Conservation (phyloP, 1,284 basidiomycete species). For the Lentinus polychrous region DNA sequence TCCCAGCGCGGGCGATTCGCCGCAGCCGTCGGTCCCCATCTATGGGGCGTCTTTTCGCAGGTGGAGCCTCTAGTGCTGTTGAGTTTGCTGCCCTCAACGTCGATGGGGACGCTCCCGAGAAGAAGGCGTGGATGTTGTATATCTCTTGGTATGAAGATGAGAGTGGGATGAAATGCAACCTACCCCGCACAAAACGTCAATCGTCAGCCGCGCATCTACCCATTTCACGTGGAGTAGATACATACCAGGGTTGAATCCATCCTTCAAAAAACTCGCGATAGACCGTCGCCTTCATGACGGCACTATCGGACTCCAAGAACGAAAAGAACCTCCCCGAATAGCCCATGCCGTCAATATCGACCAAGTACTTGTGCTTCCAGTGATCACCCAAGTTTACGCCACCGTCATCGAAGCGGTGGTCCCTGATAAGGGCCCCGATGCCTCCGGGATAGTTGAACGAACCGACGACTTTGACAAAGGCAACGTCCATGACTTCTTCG, state of each 20-base stretch:
- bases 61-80: constrained; percentile 24
- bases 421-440: constrained; percentile 56
- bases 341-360: constrained; percentile 93
- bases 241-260: constrained; percentile 80
- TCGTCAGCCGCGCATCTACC: neutral
- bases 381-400: constrained; percentile 78
- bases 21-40: constrained; percentile 72
- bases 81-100: constrained; percentile 52
- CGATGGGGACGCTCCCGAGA: constrained; percentile 71
- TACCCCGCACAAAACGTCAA: constrained; percentile 23
- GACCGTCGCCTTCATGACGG: constrained; percentile 82
- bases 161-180: constrained; percentile 91
- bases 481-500: constrained; percentile 80
- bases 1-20: constrained; percentile 81
- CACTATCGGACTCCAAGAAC: constrained; percentile 82
- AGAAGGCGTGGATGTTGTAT: constrained; percentile 88
- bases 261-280: constrained; percentile 87
- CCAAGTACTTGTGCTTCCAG: constrained; percentile 89
- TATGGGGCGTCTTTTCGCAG: constrained; percentile 30
- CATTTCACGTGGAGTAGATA: constrained; percentile 11
- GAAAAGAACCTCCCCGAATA: constrained; percentile 88
- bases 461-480: constrained; percentile 77
- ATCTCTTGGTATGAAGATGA: constrained; percentile 83
- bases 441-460: constrained; percentile 74
- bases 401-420: constrained; percentile 72